Base-by-base conservation (phyloP, 1,284 basidiomycete genomes). In the Ganoderma meredithae region DNA sequence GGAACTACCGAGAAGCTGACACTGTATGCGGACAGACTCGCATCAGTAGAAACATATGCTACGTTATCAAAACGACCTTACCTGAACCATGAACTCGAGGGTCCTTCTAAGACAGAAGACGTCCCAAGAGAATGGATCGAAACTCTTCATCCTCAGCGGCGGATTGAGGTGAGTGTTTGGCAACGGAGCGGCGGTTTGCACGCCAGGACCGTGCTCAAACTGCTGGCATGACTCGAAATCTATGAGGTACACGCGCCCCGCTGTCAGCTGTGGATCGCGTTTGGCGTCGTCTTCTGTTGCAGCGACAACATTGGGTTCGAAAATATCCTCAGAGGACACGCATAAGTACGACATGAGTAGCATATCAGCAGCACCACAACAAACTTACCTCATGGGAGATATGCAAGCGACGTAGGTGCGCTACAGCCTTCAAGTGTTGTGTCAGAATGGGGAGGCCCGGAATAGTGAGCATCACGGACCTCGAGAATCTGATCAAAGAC, bases 301-400 rank as follows among this genome's bases (percentile, higher is more conserved):
- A 25, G 52, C 52, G 69, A 55, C 60, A 66, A 19, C 15, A 10
- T 19, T 66, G 66, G 68, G 12, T 10, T 12, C 67, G 71, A 67
- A 69, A 66, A 60, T 64, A 62, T 65, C 71, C 71, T 69, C n/a
- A 3, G 33, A 36, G 33, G 33, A 8, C 33, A 3, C 33, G 8
- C 33, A 8, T 36, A 3, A 36, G 33, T 36, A 36, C 33, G 33
- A 36, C 33, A 8, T n/a, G 33, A 8, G 33, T 36, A n/a, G n/a
- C 33, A 4, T 3, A 36, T 36, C 8, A 36, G 33, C 33, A 36
- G 8, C 3, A 36, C 33, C 4, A 36, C 3, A 36, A 3, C 33
- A 3, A 36, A 36, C 33, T 36, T 36, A 60, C 59, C 36, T 27
- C 22, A 22, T 60, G 59, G 22, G 59, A 39, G 22, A 60, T 31